Conservation (phyloP, 169 alveolate genomes). For the Plasmodium coatneyi region DNA sequence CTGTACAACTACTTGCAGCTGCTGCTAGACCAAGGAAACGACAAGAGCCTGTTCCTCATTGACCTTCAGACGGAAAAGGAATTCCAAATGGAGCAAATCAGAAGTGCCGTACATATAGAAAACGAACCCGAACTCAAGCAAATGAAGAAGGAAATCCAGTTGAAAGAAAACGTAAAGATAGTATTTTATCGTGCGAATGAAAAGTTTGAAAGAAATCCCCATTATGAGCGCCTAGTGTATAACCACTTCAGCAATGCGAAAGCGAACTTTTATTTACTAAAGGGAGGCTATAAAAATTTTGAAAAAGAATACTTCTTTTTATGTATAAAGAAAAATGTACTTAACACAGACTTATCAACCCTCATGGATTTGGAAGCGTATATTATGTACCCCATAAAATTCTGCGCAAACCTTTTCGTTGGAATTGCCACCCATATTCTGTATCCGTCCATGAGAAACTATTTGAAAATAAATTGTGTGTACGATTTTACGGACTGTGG, state of each 20-base stretch:
- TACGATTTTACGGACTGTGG: slow-evolving; percentile 71
- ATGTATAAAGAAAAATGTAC: background rate
- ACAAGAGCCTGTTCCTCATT: slow-evolving; percentile 23
- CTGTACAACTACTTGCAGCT: slow-evolving; percentile 65
- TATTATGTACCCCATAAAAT: slow-evolving; percentile 47
- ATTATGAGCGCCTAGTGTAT: background rate
- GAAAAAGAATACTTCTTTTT: slow-evolving; percentile 50
- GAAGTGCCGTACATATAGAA: slow-evolving; percentile 13
- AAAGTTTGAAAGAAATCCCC: background rate
- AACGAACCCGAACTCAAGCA: background rate
- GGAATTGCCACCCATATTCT: slow-evolving; percentile 45
- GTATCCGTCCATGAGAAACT: slow-evolving; percentile 3
- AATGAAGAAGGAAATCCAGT: slow-evolving; percentile 28
- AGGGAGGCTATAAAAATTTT: slow-evolving; percentile 53
- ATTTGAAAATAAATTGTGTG: slow-evolving; percentile 27
- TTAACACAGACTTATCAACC: background rate
- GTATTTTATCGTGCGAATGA: slow-evolving; percentile 25
- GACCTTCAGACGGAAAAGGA: slow-evolving; percentile 14
- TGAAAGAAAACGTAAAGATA: slow-evolving; percentile 12
- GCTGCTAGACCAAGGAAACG: slow-evolving; percentile 25
- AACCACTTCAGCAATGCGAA: slow-evolving; percentile 20
- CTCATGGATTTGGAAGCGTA: background rate
- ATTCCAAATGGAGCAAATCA: slow-evolving; percentile 11
- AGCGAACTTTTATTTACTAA: slow-evolving; percentile 52
- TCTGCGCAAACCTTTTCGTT: slow-evolving; percentile 23